Percentiles rank a stretch among this genome's conserved stretches.
Evolutionary conservation across 306 rosid species (phyloP).

Genomic region (Acacia confusa): DNA sequence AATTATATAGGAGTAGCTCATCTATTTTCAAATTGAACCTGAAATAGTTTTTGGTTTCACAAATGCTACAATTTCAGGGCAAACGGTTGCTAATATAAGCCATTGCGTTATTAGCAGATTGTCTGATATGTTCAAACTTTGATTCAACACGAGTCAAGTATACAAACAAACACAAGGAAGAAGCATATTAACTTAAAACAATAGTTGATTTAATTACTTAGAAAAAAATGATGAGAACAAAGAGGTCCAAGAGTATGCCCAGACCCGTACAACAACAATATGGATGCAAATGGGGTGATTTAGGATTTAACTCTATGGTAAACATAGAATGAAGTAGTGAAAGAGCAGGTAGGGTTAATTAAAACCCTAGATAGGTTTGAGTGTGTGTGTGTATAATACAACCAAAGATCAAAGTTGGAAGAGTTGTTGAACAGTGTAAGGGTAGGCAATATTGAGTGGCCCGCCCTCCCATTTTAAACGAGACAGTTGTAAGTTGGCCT

Average conservation of each 20-base stretch:
- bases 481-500: conserved; percentile 33
- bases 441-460: conserved; percentile 18
- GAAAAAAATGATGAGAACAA: too few species aligned
- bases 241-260: neutral
- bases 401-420: neutral
- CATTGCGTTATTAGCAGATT: neutral
- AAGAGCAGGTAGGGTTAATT: neutral
- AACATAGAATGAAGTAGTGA: neutral
- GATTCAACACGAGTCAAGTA: neutral
- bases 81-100: neutral
- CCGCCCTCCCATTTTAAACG: conserved; percentile 38
- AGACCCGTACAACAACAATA: neutral
- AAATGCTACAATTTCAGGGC: neutral
- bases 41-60: neutral
- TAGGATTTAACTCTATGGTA: too few species aligned
- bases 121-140: neutral
- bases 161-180: too few species aligned
- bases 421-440: conserved; percentile 36
- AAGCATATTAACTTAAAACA: too few species aligned
- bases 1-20: conserved; percentile 13
- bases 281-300: neutral
- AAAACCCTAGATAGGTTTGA: too few species aligned
- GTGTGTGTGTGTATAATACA: too few species aligned
- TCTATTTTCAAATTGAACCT: neutral
- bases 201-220: too few species aligned